Evolutionary conservation across 1,284 basidiomycete species (phyloP), one percentile per base, ranked within the genome.

Genomic region (Anthracocystis panici-leucophaei): DNA sequence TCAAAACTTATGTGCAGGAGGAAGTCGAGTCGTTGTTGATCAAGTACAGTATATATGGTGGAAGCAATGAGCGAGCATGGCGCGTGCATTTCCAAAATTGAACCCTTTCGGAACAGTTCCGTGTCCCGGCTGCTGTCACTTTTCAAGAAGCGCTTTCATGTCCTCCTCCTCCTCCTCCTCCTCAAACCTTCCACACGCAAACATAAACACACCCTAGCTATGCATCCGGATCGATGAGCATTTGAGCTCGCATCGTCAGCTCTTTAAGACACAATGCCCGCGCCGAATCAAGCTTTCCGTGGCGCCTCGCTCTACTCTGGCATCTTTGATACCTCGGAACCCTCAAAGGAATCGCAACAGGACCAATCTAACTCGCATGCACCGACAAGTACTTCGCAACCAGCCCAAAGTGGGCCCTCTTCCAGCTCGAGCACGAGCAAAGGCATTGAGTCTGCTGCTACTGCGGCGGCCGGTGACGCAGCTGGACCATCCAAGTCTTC

Each of bases 221-320:
- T 33, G 53, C 27, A 55, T 33, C 29, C 29, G n/a, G 14, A 41
- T 40, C 38, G 14, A 25, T 44, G 57, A 35, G 42, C 42, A 14
- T 1, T 5, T 18, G 38, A 46, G 31, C 54, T 56, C 41, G 14
- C 18, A 16, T 21, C 21, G 14, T 21, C 23, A 25, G 2, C 10
- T 25, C 14, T 21, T 11, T 0, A 18, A 8, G 5, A 42, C 5
- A 52, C 35, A 16, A 71, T 70, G 67, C 58, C 68, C 1, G 23
- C 63, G 1, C 31, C 63, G n/a, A 70, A 65, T 20, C 54, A 61
- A 27, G 41, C 62, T 14, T 71, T 75, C 16, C 64, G 67, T 0
- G 73, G 68, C 49, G 61, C 75, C 21, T 78, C 76, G 35, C 69
- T 78, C 44, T 78, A 78, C 41, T 64, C 76, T 11, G 76, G 76